These are phyloP conservation scores for Parmelia sp. DNA, from an alignment of 495 filamentous ascomycete species.

Conservation along the genomic window DNA sequence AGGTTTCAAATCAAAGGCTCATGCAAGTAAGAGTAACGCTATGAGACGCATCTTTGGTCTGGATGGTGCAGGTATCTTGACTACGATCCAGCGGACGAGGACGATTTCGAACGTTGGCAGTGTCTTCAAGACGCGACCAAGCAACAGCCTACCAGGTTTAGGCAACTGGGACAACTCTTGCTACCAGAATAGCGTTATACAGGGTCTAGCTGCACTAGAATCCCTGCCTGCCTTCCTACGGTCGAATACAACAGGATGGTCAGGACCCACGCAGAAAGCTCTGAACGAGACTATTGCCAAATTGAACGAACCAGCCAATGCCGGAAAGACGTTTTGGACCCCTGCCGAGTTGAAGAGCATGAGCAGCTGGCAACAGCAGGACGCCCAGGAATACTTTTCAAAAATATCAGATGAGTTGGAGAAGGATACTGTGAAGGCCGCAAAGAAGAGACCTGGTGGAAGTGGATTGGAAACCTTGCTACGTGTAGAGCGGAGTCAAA, in stretches of 20 bases:
- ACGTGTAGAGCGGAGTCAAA: neutral
- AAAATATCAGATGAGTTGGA: slow-evolving; percentile 84
- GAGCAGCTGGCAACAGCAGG: slow-evolving; percentile 93
- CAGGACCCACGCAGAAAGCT: slow-evolving; percentile 46
- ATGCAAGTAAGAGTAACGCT: slow-evolving; percentile 59
- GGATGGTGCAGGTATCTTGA: slow-evolving; percentile 47
- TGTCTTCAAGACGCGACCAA: slow-evolving; percentile 36
- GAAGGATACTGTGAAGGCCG: slow-evolving; percentile 56
- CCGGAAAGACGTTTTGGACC: slow-evolving; percentile 70
- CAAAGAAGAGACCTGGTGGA: slow-evolving; percentile 38
- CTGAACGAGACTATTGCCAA: slow-evolving; percentile 57
- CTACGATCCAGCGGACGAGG: slow-evolving; percentile 42
- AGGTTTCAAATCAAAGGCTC: slow-evolving; percentile 28
- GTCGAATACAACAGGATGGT: slow-evolving; percentile 36
- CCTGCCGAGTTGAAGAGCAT: slow-evolving; percentile 72
- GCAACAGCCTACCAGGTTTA: slow-evolving; percentile 60
- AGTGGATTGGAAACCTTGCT: slow-evolving; percentile 34
- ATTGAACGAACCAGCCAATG: slow-evolving; percentile 59
- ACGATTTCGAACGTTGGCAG: slow-evolving; percentile 40
- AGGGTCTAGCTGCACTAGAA: slow-evolving; percentile 72
- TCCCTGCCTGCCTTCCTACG: slow-evolving; percentile 50
- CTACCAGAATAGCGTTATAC: slow-evolving; percentile 94
- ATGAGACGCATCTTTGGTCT: slow-evolving; percentile 63
- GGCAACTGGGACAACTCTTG: slow-evolving; percentile 93
- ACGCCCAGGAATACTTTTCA: slow-evolving; percentile 96